Base-by-base conservation (phyloP, 345 rosid genomes). In the Euphorbia peplus region DNA sequence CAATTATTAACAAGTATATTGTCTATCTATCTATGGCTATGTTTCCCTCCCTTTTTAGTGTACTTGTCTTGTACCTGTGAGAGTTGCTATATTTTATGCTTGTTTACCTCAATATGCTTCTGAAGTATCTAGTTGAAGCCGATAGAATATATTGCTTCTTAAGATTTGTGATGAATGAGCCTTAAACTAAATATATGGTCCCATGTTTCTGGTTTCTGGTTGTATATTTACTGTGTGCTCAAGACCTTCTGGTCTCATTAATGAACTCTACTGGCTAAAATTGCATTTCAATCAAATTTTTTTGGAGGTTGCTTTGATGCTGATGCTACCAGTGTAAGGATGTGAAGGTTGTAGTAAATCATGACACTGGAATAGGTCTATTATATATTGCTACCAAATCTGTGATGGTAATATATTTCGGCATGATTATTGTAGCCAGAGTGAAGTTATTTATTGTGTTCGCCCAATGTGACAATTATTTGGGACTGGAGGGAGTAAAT, bases 1-100 rank as follows among this genome's bases (percentile, higher is more conserved):
- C 98, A 50, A 95, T 95, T 75, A 95, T 95, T 82, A 90, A 95
- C 83, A 95, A 95, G 99, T 95, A 86, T 41, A 6, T 13, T 22
- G 2, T 13, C 21, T 35, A 42, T 46, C 9, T 46, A 4, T 18
- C 5, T 18, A 44, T 44, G 50, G 14, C 14, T 32, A 32, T 32
- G 37, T 6, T 2, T 32, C 37, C 37, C 37, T 6, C 37, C 37
- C 37, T 6, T 32, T 6, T 6, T 32, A n/a, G n/a, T n/a, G n/a
- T n/a, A n/a, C n/a, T n/a, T n/a, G n/a, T n/a, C 37, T 32, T 32
- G 18, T 47, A 15, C 21, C 19, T 3, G 52, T 16, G 52, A 47
- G n/a, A 16, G 52, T 47, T 14, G 52, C 52, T 47, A 47, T 47
- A 47, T 3, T 4, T 47, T 47, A 2, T 47, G 52, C 19, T 47